These are phyloP conservation scores for Papiliotrema nemorosa DNA, from an alignment of 1,284 basidiomycete species.

Conservation along the genomic window DNA sequence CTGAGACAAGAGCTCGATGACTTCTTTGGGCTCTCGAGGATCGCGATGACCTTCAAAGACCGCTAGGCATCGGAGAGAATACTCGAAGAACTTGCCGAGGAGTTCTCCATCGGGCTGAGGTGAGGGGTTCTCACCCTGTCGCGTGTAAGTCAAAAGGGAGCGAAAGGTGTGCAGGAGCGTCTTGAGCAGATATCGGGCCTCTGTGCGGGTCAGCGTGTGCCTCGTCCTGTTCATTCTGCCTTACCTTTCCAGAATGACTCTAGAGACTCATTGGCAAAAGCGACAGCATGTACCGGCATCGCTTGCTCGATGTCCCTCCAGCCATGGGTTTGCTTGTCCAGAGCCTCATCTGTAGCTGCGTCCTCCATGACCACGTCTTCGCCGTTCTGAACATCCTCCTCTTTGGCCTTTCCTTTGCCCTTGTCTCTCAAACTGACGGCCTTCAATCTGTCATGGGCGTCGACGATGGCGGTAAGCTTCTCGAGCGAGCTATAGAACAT, in stretches of 20 bases:
- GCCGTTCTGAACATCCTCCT: constrained; percentile 15
- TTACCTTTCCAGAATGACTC: constrained; percentile 68
- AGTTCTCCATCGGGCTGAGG: constrained; percentile 73
- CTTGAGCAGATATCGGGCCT: constrained; percentile 80
- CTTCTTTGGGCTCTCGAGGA: constrained; percentile 77
- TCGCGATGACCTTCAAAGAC: constrained; percentile 71
- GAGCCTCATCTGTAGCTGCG: constrained; percentile 8
- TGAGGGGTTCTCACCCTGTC: constrained; percentile 70
- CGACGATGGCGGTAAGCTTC: constrained; percentile 76
- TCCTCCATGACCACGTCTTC: constrained; percentile 25
- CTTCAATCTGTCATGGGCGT: constrained; percentile 56
- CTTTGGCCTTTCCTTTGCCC: constrained; percentile 44
- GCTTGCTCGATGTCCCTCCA: constrained; percentile 68
- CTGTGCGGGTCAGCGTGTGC: constrained; percentile 49
- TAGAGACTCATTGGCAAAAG: constrained; percentile 69
- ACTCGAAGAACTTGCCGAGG: constrained; percentile 82
- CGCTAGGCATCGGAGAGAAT: constrained; percentile 77
- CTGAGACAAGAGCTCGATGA: constrained; percentile 78
- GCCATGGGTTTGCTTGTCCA: constrained; percentile 33
- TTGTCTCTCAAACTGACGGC: constrained; percentile 39
- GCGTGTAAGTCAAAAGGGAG: constrained; percentile 71
- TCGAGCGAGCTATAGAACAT: constrained; percentile 84
- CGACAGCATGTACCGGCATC: constrained; percentile 69
- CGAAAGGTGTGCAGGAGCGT: constrained; percentile 89
- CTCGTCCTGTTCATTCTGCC: constrained; percentile 15